Evolutionary conservation across 2,329 filamentous ascomycete species (phyloP).

Genomic region (Xylaria sp.): DNA sequence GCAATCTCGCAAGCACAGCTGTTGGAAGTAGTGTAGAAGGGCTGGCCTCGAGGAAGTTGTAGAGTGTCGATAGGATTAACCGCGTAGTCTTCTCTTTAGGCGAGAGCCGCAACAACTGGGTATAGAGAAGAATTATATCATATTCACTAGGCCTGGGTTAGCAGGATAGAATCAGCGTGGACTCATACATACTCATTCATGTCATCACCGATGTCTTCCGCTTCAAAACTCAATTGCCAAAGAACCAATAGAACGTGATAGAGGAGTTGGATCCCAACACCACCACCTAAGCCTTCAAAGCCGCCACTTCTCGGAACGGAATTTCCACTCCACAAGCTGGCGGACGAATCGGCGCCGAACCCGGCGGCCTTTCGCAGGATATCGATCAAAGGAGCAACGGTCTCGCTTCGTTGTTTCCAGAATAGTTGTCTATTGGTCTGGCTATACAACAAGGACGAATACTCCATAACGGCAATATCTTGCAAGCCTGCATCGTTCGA

Average conservation of each 20-base stretch:
- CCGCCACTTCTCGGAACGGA: slow-evolving; percentile 62
- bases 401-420: slow-evolving; percentile 90
- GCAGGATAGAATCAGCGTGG: slow-evolving; percentile 22
- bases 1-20: slow-evolving; percentile 84
- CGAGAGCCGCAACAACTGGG: slow-evolving; percentile 87
- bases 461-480: slow-evolving; percentile 93
- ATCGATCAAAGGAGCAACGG: slow-evolving; percentile 78
- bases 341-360: slow-evolving; percentile 66
- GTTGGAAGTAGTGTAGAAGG: slow-evolving; percentile 77
- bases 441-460: slow-evolving; percentile 82
- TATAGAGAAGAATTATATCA: slow-evolving; percentile 89
- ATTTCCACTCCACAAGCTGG: slow-evolving; percentile 66
- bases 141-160: slow-evolving; percentile 71
- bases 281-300: slow-evolving; percentile 72
- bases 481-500: slow-evolving; percentile 82
- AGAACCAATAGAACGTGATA: slow-evolving; percentile 93
- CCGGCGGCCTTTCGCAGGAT: slow-evolving; percentile 81
- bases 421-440: slow-evolving; percentile 78
- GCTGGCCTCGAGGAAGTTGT: slow-evolving; percentile 79
- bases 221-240: slow-evolving; percentile 97
- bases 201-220: slow-evolving; percentile 72
- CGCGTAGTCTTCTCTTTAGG: slow-evolving; percentile 98
- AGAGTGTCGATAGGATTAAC: slow-evolving; percentile 84
- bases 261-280: slow-evolving; percentile 87
- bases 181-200: slow-evolving; percentile 75